Evolutionary conservation across 192 early-diverging fungal species (phyloP).

Genomic region (Coemansia sp.): DNA sequence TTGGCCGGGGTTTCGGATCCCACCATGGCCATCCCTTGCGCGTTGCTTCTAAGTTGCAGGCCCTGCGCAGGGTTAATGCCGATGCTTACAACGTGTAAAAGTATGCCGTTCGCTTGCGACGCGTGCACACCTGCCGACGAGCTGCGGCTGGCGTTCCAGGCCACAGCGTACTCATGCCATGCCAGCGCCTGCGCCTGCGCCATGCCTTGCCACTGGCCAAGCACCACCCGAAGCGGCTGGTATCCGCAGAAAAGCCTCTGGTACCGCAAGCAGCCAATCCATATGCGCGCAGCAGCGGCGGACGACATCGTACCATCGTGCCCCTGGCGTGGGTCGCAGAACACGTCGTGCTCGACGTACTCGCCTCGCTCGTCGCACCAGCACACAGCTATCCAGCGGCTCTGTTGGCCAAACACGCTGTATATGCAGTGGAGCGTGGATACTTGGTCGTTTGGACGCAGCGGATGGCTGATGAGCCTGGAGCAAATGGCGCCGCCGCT

Average conservation of each 20-base stretch:
- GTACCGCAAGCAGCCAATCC: constrained; percentile 43
- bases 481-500: constrained; percentile 2
- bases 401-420: constrained; percentile 7
- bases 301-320: not conserved
- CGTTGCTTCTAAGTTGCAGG: constrained; percentile 11
- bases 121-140: not conserved
- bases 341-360: constrained; percentile 44
- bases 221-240: constrained; percentile 30
- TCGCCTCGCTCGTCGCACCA: constrained; percentile 56
- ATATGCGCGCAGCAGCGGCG: constrained; percentile 26
- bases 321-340: not conserved
- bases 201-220: constrained; percentile 49
- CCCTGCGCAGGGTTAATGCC: constrained; percentile 24
- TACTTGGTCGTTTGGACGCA: constrained; percentile 27
- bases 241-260: constrained; percentile 29
- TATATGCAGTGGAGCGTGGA: constrained; percentile 47
- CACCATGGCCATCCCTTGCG: not conserved
- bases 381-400: constrained; percentile 37
- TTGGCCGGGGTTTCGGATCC: not conserved
- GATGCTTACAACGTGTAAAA: constrained; percentile 24
- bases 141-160: constrained; percentile 9
- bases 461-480: constrained; percentile 29
- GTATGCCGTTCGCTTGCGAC: not conserved
- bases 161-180: constrained; percentile 23
- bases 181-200: constrained; percentile 15